Percentiles rank a stretch among this genome's conserved stretches.
Evolutionary conservation across 2,329 filamentous ascomycete genomes (phyloP).

Genomic region (Blastomyces percursus): DNA sequence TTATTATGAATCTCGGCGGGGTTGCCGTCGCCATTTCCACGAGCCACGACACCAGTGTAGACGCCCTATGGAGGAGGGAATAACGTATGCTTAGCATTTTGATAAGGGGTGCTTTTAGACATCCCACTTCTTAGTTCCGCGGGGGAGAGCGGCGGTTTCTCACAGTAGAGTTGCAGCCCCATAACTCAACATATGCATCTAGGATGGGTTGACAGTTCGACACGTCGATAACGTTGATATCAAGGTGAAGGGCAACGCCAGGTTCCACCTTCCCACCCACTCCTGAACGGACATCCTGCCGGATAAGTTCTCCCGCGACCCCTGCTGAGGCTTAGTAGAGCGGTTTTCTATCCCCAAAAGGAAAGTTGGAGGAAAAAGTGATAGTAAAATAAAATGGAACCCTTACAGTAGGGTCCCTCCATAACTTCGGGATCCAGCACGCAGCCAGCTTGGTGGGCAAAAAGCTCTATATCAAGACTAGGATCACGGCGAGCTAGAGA

Average conservation of each 20-base stretch:
- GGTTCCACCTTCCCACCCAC: slow-evolving; percentile 17
- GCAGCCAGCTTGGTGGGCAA: slow-evolving; percentile 26
- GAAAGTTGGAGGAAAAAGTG: background rate
- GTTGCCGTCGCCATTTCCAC: slow-evolving; percentile 26
- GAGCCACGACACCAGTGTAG: slow-evolving; percentile 29
- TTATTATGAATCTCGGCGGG: slow-evolving; percentile 27
- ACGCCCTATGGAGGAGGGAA: slow-evolving; percentile 21
- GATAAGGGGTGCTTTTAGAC: background rate
- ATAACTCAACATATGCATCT: slow-evolving; percentile 26
- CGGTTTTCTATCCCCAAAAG: background rate
- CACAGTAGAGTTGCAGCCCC: slow-evolving; percentile 32
- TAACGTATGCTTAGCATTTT: background rate
- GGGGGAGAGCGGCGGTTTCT: background rate
- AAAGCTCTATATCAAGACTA: slow-evolving; percentile 3
- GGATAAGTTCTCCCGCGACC: slow-evolving; percentile 29
- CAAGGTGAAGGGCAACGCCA: slow-evolving; percentile 30
- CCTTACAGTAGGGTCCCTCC: slow-evolving; percentile 24
- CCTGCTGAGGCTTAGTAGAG: slow-evolving; percentile 30
- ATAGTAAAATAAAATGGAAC: background rate
- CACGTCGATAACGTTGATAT: slow-evolving; percentile 32
- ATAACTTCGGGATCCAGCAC: slow-evolving; percentile 40
- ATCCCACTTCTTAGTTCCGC: background rate
- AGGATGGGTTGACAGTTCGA: slow-evolving; percentile 31
- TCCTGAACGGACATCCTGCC: slow-evolving; percentile 27
- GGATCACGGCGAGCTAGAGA: background rate